phyloP scores from a whole-genome alignment of 106 monocot genomes.

The Dactylorhiza incarnata region DNA sequence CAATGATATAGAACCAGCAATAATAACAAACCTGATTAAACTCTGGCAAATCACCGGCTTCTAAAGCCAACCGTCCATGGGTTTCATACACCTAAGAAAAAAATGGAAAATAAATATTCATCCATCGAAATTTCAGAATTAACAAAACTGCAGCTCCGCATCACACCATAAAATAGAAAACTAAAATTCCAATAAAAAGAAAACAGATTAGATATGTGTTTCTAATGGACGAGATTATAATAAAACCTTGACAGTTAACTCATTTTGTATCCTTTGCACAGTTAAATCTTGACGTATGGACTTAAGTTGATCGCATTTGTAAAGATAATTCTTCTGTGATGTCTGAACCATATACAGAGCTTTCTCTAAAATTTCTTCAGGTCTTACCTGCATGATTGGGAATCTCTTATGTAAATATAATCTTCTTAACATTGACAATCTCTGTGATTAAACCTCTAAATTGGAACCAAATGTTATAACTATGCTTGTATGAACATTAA shows the following conservation, averaged over 20 bases:
- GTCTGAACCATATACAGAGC: slow-evolving; percentile 78
- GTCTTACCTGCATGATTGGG: slow-evolving; percentile 64
- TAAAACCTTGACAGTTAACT: slow-evolving; percentile 76
- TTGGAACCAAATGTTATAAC: background rate
- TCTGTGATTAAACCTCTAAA: background rate
- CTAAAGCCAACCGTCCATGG: slow-evolving; percentile 79
- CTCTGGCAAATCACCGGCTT: slow-evolving; percentile 83
- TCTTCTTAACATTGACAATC: background rate
- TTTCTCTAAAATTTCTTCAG: slow-evolving; percentile 84
- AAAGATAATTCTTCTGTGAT: slow-evolving; percentile 78
- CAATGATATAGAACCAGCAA: too few relatives aligned
- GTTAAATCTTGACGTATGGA: slow-evolving; percentile 95
- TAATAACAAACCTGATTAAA: slow-evolving; percentile 76
- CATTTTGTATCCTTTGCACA: slow-evolving; percentile 86
- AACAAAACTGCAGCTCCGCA: background rate
- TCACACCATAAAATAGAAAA: background rate
- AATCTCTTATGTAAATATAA: background rate
- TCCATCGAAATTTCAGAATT: background rate
- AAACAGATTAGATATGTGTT: background rate
- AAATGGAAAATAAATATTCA: background rate
- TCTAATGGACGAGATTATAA: background rate
- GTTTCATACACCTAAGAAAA: slow-evolving; percentile 79
- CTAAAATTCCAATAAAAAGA: background rate
- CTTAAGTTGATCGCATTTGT: slow-evolving; percentile 97
- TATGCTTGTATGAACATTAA: background rate